Base-by-base conservation (phyloP, 1,139 yeast genomes). In the Taphrina wiesneri region DNA sequence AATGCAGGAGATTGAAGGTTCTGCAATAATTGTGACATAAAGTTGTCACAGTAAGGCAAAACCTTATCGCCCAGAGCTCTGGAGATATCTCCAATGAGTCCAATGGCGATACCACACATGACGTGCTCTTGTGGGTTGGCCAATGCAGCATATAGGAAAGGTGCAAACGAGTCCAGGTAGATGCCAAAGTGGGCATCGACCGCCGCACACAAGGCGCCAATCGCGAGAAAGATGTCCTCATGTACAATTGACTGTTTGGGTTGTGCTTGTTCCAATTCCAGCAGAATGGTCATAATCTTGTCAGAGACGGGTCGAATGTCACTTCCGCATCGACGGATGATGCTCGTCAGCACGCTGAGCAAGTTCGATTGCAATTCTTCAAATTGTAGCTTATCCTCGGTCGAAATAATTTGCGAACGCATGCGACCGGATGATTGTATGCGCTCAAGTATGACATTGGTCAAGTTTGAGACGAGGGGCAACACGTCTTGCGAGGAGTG, bases 41-140 rank as follows among this genome's bases (percentile, higher is more conserved):
- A 84, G 3, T 87, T 87, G 70, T 86, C 86, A 72, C 90, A 85
- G 76, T 90, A 92, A 65, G 87, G 89, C 67, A 83, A 81, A 70
- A 92, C 85, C 52, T 82, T 82, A 43, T 81, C 82, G 36, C 96
- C 96, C 65, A 95, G 81, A 0, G 97, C 88, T 74, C 91, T 96
- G n/a, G 96, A 85, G 72, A 93, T 87, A 77, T 93, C 99, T n/a
- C 97, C 97, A 68, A 93, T 92, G 68, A 95, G 83, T 3, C 99
- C 98, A 68, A 93, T 90, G 1, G 98, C 96, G 15, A 96, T 89
- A 70, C 83, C 84, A 72, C 96, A 86, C 25, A 91, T 86, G 52
- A 92, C 89, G 7, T 91, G 85, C 59, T 90, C 96, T 13, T 72
- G 71, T 11, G 89, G 85, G 76, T 90, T 92, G 72, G 85, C 84